These are phyloP conservation scores for Aulographum hederae DNA, from an alignment of 2,329 filamentous ascomycete species.

Conservation along the genomic window DNA sequence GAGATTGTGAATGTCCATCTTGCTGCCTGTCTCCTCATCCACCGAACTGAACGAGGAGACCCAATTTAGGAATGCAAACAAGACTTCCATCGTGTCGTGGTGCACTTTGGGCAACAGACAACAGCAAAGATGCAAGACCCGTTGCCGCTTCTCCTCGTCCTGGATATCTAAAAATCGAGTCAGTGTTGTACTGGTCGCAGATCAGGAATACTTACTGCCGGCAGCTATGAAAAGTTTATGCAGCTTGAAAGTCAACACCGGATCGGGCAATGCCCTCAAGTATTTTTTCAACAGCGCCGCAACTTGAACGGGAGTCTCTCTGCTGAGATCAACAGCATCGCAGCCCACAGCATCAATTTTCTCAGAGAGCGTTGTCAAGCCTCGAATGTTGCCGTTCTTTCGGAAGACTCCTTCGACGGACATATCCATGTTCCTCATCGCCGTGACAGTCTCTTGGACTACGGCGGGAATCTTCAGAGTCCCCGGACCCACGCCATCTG, in stretches of 20 bases:
- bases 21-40: slow-evolving; percentile 90
- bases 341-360: slow-evolving; percentile 73
- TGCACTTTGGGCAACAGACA: slow-evolving; percentile 86
- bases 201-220: slow-evolving; percentile 39
- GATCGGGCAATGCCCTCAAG: slow-evolving; percentile 82
- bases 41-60: slow-evolving; percentile 92
- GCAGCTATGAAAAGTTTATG: slow-evolving; percentile 80
- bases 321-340: slow-evolving; percentile 68
- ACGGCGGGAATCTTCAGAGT: slow-evolving; percentile 81
- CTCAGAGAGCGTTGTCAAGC: slow-evolving; percentile 70
- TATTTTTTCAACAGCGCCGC: slow-evolving; percentile 92
- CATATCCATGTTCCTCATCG: slow-evolving; percentile 97
- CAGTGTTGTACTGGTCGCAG: slow-evolving; percentile 6
- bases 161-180: slow-evolving; percentile 39
- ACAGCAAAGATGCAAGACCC: slow-evolving; percentile 76
- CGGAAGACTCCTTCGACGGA: slow-evolving; percentile 97
- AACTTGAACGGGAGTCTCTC: slow-evolving; percentile 82
- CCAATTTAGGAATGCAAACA: slow-evolving; percentile 96
- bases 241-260: slow-evolving; percentile 85
- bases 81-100: slow-evolving; percentile 81
- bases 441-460: slow-evolving; percentile 82
- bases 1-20: slow-evolving; percentile 97
- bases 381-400: slow-evolving; percentile 97
- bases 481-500: slow-evolving; percentile 84
- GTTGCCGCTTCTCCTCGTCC: slow-evolving; percentile 64